phyloP scores from a whole-genome alignment of 2,329 filamentous ascomycete genomes.

The Pezicula carpinea region DNA sequence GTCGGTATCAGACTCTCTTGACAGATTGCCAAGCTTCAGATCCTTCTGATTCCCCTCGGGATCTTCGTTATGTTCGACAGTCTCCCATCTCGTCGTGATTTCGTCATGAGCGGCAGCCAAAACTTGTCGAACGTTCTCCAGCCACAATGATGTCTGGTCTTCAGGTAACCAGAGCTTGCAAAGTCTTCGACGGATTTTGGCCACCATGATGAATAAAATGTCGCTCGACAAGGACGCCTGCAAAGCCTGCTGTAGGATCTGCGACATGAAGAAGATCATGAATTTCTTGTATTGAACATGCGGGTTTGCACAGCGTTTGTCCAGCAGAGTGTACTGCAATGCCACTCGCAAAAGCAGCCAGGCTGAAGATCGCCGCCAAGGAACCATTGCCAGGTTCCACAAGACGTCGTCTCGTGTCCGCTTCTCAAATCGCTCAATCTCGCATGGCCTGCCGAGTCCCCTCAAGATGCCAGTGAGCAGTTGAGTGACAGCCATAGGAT shows the following conservation, averaged over 20 bases:
- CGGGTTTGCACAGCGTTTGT: not conserved
- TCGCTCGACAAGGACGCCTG: conserved; percentile 17
- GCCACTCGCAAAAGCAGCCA: conserved; percentile 51
- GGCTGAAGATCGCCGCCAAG: conserved; percentile 46
- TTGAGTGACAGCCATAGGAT: conserved; percentile 47
- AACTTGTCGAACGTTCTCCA: not conserved
- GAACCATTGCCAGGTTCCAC: conserved; percentile 29
- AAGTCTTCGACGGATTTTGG: conserved; percentile 38
- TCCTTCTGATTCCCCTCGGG: conserved; percentile 1
- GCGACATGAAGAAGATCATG: conserved; percentile 40
- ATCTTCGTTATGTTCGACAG: not conserved
- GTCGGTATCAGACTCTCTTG: conserved; percentile 2
- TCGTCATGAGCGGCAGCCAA: not conserved
- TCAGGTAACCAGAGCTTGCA: conserved; percentile 31
- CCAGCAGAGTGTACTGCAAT: conserved; percentile 31
- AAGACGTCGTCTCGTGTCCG: conserved; percentile 50
- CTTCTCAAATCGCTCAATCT: conserved; percentile 36
- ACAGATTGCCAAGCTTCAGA: not conserved
- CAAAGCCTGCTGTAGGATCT: conserved; percentile 26
- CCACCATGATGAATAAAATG: conserved; percentile 34
- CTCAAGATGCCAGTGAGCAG: conserved; percentile 39
- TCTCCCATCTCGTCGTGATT: not conserved
- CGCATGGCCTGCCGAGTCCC: conserved; percentile 28
- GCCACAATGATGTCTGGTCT: not conserved
- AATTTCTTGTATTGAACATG: conserved; percentile 41